Percentiles rank a stretch among this genome's conserved stretches.
Evolutionary conservation across 2,329 filamentous ascomycete genomes (phyloP).

Genomic region (Cladosporium sp.): DNA sequence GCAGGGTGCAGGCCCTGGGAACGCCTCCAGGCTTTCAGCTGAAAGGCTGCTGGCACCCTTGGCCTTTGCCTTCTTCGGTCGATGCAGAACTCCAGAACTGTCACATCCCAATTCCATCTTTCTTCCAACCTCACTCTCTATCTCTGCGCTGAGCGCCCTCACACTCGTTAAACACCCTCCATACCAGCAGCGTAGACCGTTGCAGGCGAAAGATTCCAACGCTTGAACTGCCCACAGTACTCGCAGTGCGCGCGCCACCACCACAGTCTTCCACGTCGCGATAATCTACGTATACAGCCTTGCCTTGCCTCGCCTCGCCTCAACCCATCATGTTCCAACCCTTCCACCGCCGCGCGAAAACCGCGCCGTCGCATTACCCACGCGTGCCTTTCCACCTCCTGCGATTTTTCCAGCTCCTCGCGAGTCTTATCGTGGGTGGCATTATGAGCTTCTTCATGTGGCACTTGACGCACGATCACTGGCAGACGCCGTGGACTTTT

Average conservation of each 20-base stretch:
- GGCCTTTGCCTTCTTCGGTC: neutral
- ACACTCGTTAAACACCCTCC: slow-evolving; percentile 12
- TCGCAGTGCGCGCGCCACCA: neutral
- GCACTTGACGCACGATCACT: slow-evolving; percentile 53
- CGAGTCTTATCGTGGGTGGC: slow-evolving; percentile 51
- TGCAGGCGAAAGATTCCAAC: neutral
- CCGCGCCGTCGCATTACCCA: slow-evolving; percentile 47
- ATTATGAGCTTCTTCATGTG: slow-evolving; percentile 59
- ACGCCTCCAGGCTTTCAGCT: slow-evolving; percentile 2
- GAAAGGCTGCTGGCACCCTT: neutral
- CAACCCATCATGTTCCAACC: slow-evolving; percentile 15
- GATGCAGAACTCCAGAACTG: neutral
- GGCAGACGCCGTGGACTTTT: slow-evolving; percentile 60
- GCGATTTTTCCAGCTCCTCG: slow-evolving; percentile 44
- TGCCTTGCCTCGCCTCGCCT: no score
- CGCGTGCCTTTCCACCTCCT: slow-evolving; percentile 45
- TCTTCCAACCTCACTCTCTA: neutral
- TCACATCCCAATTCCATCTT: neutral
- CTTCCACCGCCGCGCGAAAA: slow-evolving; percentile 30
- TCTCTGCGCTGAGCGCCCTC: slow-evolving; percentile 20
- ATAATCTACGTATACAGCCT: neutral
- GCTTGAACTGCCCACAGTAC: neutral
- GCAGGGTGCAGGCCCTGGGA: neutral
- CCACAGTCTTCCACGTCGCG: neutral
- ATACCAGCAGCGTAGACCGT: slow-evolving; percentile 3